Conservation (phyloP, 768 basidiomycete genomes). For the Leccinum disarticulatum region DNA sequence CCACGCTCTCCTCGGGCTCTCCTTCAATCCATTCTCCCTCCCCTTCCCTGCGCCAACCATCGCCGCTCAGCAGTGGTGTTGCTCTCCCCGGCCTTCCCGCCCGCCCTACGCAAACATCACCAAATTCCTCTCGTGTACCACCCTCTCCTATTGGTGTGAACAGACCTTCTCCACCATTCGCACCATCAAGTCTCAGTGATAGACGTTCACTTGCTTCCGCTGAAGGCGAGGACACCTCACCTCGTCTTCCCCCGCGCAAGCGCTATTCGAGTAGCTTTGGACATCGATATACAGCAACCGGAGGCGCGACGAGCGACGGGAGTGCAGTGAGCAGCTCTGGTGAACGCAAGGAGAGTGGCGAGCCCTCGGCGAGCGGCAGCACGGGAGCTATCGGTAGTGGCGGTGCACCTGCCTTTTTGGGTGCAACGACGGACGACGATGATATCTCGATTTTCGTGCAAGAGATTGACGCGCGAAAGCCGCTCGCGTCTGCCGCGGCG, state of each 20-base stretch:
- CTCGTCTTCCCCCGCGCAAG: slow-evolving; percentile 41
- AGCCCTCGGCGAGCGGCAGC: slow-evolving; percentile 20
- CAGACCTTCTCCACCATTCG: slow-evolving; percentile 40
- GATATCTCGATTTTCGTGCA: slow-evolving; percentile 78
- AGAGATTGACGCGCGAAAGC: slow-evolving; percentile 71
- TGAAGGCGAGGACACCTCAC: slow-evolving; percentile 35
- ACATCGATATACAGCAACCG: slow-evolving; percentile 56
- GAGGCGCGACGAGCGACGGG: slow-evolving; percentile 41
- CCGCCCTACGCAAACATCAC: slow-evolving; percentile 38
- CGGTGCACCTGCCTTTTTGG: slow-evolving; percentile 41
- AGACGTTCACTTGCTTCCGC: slow-evolving; percentile 39
- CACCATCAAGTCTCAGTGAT: slow-evolving; percentile 43
- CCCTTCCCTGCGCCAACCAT: slow-evolving; percentile 46
- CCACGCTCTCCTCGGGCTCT: slow-evolving; percentile 49
- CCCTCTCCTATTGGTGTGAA: slow-evolving; percentile 39
- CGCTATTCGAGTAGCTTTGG: slow-evolving; percentile 80
- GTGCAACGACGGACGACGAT: slow-evolving; percentile 62
- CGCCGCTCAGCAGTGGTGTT: slow-evolving; percentile 39
- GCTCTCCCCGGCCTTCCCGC: slow-evolving; percentile 35
- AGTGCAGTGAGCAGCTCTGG: slow-evolving; percentile 22
- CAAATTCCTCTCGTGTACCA: slow-evolving; percentile 43
- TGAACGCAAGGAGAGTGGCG: slow-evolving; percentile 23
- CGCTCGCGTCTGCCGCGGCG: slow-evolving; percentile 39
- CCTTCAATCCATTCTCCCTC: slow-evolving; percentile 50
- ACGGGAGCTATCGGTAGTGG: slow-evolving; percentile 18